Evolutionary conservation across 2,329 filamentous ascomycete genomes (phyloP).

Genomic region (Fusarium phyllophilum): DNA sequence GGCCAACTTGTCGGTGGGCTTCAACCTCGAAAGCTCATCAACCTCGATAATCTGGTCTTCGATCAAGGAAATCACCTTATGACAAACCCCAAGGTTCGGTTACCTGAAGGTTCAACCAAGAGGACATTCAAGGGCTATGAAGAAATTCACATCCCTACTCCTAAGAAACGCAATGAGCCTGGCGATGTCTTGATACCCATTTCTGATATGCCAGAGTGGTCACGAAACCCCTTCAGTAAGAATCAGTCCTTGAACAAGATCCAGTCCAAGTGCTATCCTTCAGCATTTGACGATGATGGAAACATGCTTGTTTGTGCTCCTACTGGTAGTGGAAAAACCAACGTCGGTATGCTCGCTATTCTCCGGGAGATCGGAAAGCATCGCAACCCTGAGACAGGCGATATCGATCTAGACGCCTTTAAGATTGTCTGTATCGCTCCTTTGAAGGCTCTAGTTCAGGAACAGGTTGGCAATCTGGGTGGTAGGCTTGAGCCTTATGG

Average conservation of each 20-base stretch:
- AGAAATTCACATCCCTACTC: constrained; percentile 95
- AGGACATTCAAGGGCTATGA: constrained; percentile 97
- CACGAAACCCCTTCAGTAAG: constrained; percentile 83
- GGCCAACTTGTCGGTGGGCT: constrained; percentile 82
- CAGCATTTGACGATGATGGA: constrained; percentile 91
- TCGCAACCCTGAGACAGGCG: constrained; percentile 86
- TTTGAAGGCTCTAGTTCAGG: constrained; percentile 93
- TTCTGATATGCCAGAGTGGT: constrained; percentile 91
- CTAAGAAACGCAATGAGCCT: constrained; percentile 85
- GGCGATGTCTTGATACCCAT: constrained; percentile 85
- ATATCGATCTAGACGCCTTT: constrained; percentile 94
- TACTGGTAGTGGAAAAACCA: constrained; percentile 97
- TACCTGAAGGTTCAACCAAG: constrained; percentile 95
- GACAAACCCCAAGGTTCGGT: constrained; percentile 96
- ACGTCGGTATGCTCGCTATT: constrained; percentile 97
- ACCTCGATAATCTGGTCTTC: constrained; percentile 94
- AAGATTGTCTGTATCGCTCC: constrained; percentile 99
- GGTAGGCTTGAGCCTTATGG: constrained; percentile 90
- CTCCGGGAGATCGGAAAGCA: constrained; percentile 97
- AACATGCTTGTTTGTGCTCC: constrained; percentile 99
- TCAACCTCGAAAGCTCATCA: constrained; percentile 87
- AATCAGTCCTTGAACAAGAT: constrained; percentile 93
- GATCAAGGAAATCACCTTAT: constrained; percentile 99
- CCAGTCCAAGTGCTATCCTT: constrained; percentile 91
- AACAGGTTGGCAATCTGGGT: constrained; percentile 98